Evolutionary conservation across 345 rosid genomes (phyloP), one percentile per base, ranked within the genome.

Genomic region (Eucalyptus coolabah): DNA sequence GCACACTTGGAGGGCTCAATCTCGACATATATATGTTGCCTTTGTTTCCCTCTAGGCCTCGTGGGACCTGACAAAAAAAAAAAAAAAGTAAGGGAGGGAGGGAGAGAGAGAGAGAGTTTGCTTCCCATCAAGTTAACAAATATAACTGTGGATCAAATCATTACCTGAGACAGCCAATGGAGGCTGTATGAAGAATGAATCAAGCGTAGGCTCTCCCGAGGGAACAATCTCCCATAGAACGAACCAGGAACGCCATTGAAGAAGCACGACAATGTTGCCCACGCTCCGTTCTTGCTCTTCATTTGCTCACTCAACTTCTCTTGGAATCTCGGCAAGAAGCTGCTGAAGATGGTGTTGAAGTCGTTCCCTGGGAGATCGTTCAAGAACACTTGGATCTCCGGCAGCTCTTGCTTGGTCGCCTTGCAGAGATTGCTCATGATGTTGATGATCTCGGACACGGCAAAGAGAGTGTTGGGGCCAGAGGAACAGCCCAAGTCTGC

Each of bases 281-380:
- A 19, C 4, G 14, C 82, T 34, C 82, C 82, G 11, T 72, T 17
- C 45, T 72, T 19, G 26, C 82, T 19, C 26, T 72, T 72, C 26
- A 72, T 34, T 9, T 72, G 82, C 6, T 42, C 88, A 12, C 45
- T 34, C 82, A 72, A 12, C 82, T 72, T 37, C 45, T 72, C 44
- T 37, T 72, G 82, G 82, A 72, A 72, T 37, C 45, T 37, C 26
- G 45, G 45, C 45, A 72, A n/a, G 50, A 92, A 89, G 91, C 89
- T 91, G 92, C 45, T 9, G 44, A 95, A 94, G 65, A 93, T 89
- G 69, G 90, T 88, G 86, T 94, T 95, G 87, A 95, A 95, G 86
- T 95, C 97, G 89, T 95, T 95, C 26, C 94, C 93, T 0, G 94
- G 94, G 60, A 95, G 93, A 50, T 95, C 97, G 87, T 95, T 95